A percentile compares a stretch with the other conserved stretches of the same genome.
phyloP scores from a whole-genome alignment of 2,329 filamentous ascomycete species.

The Xylariales sp. region DNA sequence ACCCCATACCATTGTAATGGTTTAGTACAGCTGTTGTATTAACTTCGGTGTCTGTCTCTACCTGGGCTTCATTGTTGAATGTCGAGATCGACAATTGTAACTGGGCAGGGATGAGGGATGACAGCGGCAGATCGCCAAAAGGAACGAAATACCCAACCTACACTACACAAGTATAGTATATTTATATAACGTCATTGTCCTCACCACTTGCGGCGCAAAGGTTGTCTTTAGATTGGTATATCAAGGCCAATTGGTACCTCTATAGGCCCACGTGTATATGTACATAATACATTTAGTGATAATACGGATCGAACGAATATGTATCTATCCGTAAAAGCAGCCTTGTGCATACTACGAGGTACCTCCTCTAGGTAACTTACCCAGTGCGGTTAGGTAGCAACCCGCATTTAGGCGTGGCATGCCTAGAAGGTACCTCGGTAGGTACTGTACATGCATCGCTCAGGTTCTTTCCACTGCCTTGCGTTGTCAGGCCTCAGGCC shows the following conservation, averaged over 20 bases:
- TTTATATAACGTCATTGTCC: not conserved
- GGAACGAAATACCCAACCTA: no score
- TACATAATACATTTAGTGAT: not conserved
- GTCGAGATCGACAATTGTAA: not conserved
- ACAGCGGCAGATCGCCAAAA: not conserved
- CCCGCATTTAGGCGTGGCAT: constrained; percentile 15
- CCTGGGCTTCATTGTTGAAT: not conserved
- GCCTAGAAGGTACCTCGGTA: not conserved
- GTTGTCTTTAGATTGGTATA: not conserved
- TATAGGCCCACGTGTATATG: no score
- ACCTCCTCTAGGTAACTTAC: no score
- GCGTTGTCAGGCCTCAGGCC: constrained; percentile 20
- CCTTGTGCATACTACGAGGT: not conserved
- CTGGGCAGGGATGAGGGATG: not conserved
- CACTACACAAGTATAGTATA: no score
- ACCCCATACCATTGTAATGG: not conserved
- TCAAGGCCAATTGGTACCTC: not conserved
- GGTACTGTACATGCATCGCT: constrained; percentile 8
- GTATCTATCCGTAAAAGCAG: no score
- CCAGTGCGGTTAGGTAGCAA: not conserved
- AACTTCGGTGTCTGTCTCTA: not conserved
- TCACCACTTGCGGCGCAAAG: not conserved
- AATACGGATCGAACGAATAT: no score
- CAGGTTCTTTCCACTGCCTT: constrained; percentile 1
- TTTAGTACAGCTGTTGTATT: not conserved